Evolutionary conservation across 73 alveolate genomes (phyloP), one percentile per base, ranked within the genome.

Genomic region (Symbiodinium pilosum): DNA sequence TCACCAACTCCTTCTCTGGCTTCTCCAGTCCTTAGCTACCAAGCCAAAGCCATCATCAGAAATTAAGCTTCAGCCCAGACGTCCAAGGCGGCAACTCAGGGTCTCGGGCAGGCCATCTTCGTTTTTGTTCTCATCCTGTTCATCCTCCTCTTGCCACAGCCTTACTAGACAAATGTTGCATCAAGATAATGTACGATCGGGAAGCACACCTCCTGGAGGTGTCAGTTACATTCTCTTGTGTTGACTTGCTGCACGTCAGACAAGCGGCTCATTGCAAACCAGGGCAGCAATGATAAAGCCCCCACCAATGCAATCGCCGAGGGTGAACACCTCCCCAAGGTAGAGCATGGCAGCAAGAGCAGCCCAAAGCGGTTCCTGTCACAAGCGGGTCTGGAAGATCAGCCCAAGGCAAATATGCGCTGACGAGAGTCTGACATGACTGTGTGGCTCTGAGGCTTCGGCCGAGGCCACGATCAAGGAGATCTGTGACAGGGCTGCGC

Each of bases 251-350:
- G n/a, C n/a, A n/a, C n/a, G n/a, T n/a, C n/a, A n/a, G n/a, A n/a
- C 93, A 40, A 84, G 75, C 24, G 54, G 75, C 94, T 87, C 94
- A 8, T 87, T 87, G 94, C 94, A 87, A 32, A 87, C 40, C 56
- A 87, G 59, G 41, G 84, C 94, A 12, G 84, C 84, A 56, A 87
- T 87, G 84, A 87, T 54, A 84, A 51, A 87, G 40, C 54, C 26
- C 42, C 94, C 83, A 56, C 94, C 94, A 20, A 54, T 4, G 40
- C 38, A 87, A 30, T 87, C 94, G 42, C 94, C 84, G 26, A 87
- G 54, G 26, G 83, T 36, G 40, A 87, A 87, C 20, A 81, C 59
- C 28, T 87, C 94, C 54, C 94, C 94, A 18, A 87, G 43, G 40
- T 34, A 52, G 84, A 77, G 59, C 84, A 20, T 84, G 0, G 94